Evolutionary conservation across 2,329 filamentous ascomycete genomes (phyloP), one percentile per base, ranked within the genome.

Genomic region (Capronia coronata): DNA sequence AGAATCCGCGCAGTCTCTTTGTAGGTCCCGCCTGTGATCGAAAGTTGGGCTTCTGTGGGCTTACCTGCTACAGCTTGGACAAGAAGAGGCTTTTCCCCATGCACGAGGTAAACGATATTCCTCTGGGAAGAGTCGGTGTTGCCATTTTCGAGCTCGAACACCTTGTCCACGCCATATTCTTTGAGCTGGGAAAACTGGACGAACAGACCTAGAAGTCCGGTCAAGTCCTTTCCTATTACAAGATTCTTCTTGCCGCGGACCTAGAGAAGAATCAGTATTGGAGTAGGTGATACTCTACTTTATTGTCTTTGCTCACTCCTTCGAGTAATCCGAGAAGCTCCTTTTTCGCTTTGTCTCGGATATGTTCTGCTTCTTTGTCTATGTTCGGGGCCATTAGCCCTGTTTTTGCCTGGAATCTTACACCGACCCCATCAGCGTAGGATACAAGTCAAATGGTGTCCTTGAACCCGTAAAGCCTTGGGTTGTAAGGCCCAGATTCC

Each of bases 171-270:
- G 23, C 94, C 94, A 72, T 97, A 96, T 64, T 98, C 93, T 65
- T 97, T 88, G 13, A 96, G 78, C 8, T 87, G 91, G 18, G 91
- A 91, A 64, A 96, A 94, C 68, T 96, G 96, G 71, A 94, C 88
- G 59, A 98, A 84, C 52, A 91, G 78, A 52, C 90, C 88, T 60
- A 98, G 79, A 23, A 90, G 87, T 19, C 91, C 93, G 59, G 91
- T 89, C 61, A 98, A 77, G 62, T 83, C 84, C 68, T 86, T 87
- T 67, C 97, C 91, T 64, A 98, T 84, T 45, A 98, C 86, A 54
- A 98, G 76, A 64, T 96, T 97, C 77, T 98, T 98, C 80, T 97
- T 98, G 61, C 94, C 94, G 66, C 91, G 87, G 59, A 97, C 88
- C 93, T 98, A 64, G 38, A 55, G 46, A 54, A 51, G 51, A 37